Percentiles rank a stretch among this genome's conserved stretches.
phyloP scores from a whole-genome alignment of 106 monocot genomes.

The Allium fistulosum region DNA sequence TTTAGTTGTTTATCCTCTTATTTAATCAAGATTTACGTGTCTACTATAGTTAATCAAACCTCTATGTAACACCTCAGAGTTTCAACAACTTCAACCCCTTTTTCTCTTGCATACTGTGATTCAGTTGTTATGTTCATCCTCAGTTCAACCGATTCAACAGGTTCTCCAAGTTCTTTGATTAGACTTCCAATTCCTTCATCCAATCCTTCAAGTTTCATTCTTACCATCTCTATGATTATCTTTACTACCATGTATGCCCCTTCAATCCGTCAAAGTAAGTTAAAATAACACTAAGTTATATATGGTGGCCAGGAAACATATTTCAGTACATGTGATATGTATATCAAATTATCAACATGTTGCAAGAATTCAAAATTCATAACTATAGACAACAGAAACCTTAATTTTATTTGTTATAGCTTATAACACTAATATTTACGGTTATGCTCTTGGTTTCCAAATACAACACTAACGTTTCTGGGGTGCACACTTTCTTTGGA shows the following conservation, averaged over 20 bases:
- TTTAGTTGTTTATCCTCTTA: neutral
- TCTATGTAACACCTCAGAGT: constrained; percentile 31
- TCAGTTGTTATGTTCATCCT: constrained; percentile 36
- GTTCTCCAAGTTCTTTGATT: constrained; percentile 39
- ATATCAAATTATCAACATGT: too few species aligned
- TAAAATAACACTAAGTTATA: too few species aligned
- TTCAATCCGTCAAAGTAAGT: neutral
- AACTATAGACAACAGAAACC: too few species aligned
- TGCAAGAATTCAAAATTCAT: too few species aligned
- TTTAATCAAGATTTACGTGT: neutral
- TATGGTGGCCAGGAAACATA: too few species aligned
- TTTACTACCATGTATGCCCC: constrained; percentile 65
- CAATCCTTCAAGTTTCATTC: constrained; percentile 33
- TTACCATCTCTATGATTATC: constrained; percentile 58
- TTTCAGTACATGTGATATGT: too few species aligned
- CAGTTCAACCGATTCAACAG: constrained; percentile 38
- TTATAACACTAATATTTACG: too few species aligned
- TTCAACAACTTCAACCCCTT: constrained; percentile 34
- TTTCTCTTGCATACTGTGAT: constrained; percentile 34
- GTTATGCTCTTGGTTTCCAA: too few species aligned
- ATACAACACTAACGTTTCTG: too few species aligned
- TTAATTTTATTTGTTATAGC: too few species aligned
- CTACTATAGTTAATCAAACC: constrained; percentile 8
- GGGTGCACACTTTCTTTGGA: too few species aligned
- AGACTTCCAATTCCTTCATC: constrained; percentile 39